A percentile compares a stretch with the other conserved stretches of the same genome.
Evolutionary conservation across 768 basidiomycete species (phyloP).

Genomic region (Pisolithus marmoratus): DNA sequence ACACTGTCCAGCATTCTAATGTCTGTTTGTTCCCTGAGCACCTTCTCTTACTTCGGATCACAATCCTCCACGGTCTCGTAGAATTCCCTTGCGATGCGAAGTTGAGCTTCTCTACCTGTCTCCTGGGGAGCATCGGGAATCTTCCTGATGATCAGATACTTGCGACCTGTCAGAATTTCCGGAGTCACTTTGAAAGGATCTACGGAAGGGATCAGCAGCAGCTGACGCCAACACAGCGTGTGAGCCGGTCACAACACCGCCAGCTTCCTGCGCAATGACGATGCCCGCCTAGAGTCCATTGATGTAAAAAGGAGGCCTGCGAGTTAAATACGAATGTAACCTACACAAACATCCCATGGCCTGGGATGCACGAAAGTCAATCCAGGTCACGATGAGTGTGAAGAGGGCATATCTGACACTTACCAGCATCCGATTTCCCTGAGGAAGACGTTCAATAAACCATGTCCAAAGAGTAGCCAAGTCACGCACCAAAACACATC

Average conservation of each 20-base stretch:
- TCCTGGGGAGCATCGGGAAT: conserved; percentile 62
- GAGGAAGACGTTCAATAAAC: neutral
- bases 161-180: conserved; percentile 69
- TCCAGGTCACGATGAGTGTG: neutral
- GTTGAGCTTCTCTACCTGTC: conserved; percentile 64
- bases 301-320: neutral
- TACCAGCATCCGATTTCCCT: conserved; percentile 81
- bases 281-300: conserved; percentile 62
- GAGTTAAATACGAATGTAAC: conserved; percentile 12
- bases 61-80: conserved; percentile 77
- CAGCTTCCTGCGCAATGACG: conserved; percentile 88
- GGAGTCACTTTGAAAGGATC: conserved; percentile 61
- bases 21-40: neutral
- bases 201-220: conserved; percentile 6
- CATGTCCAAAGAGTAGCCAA: neutral
- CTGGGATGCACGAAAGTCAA: conserved; percentile 17
- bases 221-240: conserved; percentile 41
- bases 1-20: neutral
- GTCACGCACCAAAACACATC: conserved; percentile 77
- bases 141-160: conserved; percentile 72
- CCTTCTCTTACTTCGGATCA: conserved; percentile 40
- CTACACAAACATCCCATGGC: conserved; percentile 84
- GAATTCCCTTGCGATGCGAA: conserved; percentile 77
- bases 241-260: conserved; percentile 72
- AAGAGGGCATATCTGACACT: conserved; percentile 14